A percentile compares a stretch with the other conserved stretches of the same genome.
phyloP scores from a whole-genome alignment of 345 rosid species.

The Citrus australasica region DNA sequence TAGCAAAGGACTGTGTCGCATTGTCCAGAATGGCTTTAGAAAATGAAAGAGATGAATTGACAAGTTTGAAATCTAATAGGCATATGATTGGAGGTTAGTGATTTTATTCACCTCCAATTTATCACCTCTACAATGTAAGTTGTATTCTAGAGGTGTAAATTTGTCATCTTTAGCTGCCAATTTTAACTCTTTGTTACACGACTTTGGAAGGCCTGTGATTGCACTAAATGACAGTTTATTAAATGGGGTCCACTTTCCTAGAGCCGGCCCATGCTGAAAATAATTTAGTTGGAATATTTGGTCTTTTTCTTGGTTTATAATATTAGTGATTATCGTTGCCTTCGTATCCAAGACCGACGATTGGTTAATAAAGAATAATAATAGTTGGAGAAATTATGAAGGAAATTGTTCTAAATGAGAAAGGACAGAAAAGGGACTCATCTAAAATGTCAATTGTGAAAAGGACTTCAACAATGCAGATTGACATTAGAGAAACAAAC shows the following conservation, averaged over 20 bases:
- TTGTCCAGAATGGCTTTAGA: constrained; percentile 8
- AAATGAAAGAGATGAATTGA: constrained; percentile 8
- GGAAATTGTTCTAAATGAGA: background rate
- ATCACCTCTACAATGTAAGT: constrained; percentile 19
- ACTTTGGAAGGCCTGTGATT: constrained; percentile 8
- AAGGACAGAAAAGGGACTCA: background rate
- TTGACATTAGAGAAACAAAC: background rate
- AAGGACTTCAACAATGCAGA: constrained; percentile 4
- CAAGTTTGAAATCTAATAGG: constrained; percentile 4
- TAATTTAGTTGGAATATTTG: constrained; percentile 5
- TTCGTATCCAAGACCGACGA: constrained; percentile 1
- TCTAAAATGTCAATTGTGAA: background rate
- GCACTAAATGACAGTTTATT: constrained; percentile 26
- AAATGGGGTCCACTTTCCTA: constrained; percentile 16
- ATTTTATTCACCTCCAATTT: constrained; percentile 2
- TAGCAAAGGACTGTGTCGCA: background rate
- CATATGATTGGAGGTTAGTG: constrained; percentile 24
- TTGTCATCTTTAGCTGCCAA: constrained; percentile 22
- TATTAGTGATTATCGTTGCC: background rate
- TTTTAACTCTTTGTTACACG: background rate
- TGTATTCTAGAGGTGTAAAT: constrained; percentile 23
- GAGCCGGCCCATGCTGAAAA: constrained; percentile 41
- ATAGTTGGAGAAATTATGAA: constrained; percentile 5
- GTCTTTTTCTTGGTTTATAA: constrained; percentile 8
- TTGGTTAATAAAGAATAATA: constrained; percentile 1